Evolutionary conservation across 306 rosid species (phyloP).

Genomic region (Cucumis cinereus): DNA sequence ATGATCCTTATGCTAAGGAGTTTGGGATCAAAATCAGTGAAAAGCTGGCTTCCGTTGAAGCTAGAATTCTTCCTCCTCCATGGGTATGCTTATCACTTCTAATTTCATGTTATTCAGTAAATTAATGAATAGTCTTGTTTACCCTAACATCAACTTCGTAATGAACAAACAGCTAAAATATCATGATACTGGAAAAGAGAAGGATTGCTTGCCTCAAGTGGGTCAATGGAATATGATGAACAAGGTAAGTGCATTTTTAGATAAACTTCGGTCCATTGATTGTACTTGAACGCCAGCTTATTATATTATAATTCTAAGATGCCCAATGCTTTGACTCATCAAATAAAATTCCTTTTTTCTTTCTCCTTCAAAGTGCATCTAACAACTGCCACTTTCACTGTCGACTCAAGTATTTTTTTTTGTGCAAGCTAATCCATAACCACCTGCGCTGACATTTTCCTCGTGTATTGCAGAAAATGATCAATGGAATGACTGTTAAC

Average conservation of each 20-base stretch:
- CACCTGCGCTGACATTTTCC: neutral
- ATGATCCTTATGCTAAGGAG: conserved; percentile 93
- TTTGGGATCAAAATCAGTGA: conserved; percentile 85
- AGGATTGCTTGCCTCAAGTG: conserved; percentile 93
- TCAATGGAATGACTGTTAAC: conserved; percentile 88
- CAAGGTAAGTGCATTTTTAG: conserved; percentile 41
- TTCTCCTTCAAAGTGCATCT: neutral
- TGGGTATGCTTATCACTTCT: conserved; percentile 52
- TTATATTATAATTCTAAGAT: neutral
- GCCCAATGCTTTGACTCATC: neutral
- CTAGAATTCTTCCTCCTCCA: conserved; percentile 95
- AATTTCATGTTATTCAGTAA: conserved; percentile 2
- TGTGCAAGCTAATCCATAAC: neutral
- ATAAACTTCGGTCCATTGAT: neutral
- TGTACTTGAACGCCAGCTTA: neutral
- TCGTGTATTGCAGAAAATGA: conserved; percentile 66
- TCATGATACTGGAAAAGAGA: conserved; percentile 90
- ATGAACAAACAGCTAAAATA: conserved; percentile 60
- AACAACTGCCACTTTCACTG: neutral
- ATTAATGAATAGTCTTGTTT: neutral
- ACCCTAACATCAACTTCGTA: conserved; percentile 2
- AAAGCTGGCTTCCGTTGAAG: conserved; percentile 83
- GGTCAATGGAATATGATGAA: conserved; percentile 99
- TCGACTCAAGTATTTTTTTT: neutral
- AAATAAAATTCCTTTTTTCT: neutral